Base-by-base conservation (phyloP, 306 rosid genomes). In the Macrotyloma uniflorum region DNA sequence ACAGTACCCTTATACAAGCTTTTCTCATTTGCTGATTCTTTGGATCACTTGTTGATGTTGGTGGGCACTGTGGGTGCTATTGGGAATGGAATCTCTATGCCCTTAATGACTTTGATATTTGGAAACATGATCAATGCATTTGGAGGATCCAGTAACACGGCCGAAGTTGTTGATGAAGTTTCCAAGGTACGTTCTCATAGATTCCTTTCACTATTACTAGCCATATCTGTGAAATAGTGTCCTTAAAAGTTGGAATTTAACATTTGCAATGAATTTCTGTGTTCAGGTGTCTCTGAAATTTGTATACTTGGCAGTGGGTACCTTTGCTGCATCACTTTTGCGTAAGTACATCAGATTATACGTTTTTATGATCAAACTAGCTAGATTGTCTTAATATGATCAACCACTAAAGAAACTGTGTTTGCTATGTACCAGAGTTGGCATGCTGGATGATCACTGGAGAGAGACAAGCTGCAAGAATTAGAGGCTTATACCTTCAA, bases 401-500 rank as follows among this genome's bases (percentile, higher is more conserved):
- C 47, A 42, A 42, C 45, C 38, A 3, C 45, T 32, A 68, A 76
- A 59, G 28, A 42, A 30, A 32, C 42, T 45, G 1, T 74, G 30
- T 70, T 86, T 82, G 10, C 20, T 76, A 30, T 70, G 53, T 76
- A 73, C 18, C 87, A 91, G 97, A 94, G 85, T 79, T 94, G 82
- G 73, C 91, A 9, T 84, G 97, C 72, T 94, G 98, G 98, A 89
- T 94, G 96, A 83, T 92, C 69, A 90, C 97, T 4, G 97, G 98
- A 33, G 96, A 94, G 78, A 90, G 97, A 84, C 98, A 92, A 57
- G 89, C 97, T 64, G 87, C 94, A 64, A 75, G 94, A 79, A 92
- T 94, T 68, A 86, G 98, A 77, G 80, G 91, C 71, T 79, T 94
- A 33, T 94, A 94, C 83, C 85, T 94, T 64, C 86, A 76, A 85